Evolutionary conservation across 2,329 filamentous ascomycete species (phyloP).

Genomic region (Penicillium decumbens): DNA sequence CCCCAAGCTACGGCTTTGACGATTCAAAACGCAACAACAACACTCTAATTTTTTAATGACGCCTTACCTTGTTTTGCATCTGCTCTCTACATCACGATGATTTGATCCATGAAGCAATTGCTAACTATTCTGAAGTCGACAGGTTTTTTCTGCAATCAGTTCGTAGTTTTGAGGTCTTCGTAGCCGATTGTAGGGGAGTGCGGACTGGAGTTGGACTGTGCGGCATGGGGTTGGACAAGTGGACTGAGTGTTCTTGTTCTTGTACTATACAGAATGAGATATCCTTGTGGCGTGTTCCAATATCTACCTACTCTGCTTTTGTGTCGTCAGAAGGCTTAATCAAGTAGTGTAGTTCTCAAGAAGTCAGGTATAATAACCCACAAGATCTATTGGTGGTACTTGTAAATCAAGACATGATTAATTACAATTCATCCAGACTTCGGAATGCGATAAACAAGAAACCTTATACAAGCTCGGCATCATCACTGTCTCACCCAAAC

Average conservation of each 20-base stretch:
- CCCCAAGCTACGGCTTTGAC: slow-evolving; percentile 54
- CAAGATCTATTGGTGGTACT: background rate
- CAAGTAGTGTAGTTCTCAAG: background rate
- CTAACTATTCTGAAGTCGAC: slow-evolving; percentile 19
- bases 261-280: background rate
- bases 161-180: background rate
- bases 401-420: background rate
- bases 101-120: slow-evolving; percentile 17
- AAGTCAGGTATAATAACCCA: background rate
- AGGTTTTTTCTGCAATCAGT: slow-evolving; percentile 9
- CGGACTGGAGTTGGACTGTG: background rate
- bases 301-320: background rate
- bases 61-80: slow-evolving; percentile 21
- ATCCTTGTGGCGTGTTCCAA: background rate
- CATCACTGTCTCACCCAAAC: slow-evolving; percentile 51
- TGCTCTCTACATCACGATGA: slow-evolving; percentile 7
- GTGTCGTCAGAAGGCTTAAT: no score
- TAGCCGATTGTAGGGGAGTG: slow-evolving; percentile 11
- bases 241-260: background rate
- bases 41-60: slow-evolving; percentile 72
- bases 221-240: background rate
- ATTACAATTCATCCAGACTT: background rate
- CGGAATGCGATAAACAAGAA: background rate
- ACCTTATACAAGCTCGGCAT: slow-evolving; percentile 2
- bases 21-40: slow-evolving; percentile 59